Conservation (phyloP, 345 rosid genomes). For the Gossypium rotundifolium region DNA sequence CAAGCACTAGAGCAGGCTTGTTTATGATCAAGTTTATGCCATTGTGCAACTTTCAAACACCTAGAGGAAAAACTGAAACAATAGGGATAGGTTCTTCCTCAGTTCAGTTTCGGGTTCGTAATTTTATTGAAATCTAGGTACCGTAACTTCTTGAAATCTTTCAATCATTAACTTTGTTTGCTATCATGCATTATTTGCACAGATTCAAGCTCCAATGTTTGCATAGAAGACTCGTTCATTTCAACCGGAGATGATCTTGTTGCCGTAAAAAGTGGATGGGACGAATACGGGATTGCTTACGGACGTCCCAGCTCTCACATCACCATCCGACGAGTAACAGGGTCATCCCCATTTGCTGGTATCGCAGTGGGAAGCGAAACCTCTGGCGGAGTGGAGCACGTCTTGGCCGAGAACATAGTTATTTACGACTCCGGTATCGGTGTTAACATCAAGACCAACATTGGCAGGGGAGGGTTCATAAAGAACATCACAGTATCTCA, state of each 20-base stretch:
- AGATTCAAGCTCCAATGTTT: constrained; percentile 88
- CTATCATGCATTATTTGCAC: constrained; percentile 2
- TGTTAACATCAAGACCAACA: constrained; percentile 68
- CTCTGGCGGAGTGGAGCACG: constrained; percentile 81
- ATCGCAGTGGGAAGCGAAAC: constrained; percentile 90
- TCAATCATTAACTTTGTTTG: not conserved
- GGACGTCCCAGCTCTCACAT: constrained; percentile 74
- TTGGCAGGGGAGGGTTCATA: constrained; percentile 80
- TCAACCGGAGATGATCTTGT: constrained; percentile 87
- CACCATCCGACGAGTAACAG: constrained; percentile 79
- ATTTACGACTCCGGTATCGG: constrained; percentile 67
- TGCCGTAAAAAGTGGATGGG: constrained; percentile 94
- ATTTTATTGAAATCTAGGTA: not conserved
- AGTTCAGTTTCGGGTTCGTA: not conserved
- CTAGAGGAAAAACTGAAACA: too few relatives aligned
- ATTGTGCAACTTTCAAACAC: too few relatives aligned
- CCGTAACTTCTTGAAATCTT: not conserved
- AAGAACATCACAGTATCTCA: constrained; percentile 51
- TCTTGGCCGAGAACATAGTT: constrained; percentile 62
- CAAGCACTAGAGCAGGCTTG: not conserved
- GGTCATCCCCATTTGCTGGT: constrained; percentile 80
- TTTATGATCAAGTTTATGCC: not conserved
- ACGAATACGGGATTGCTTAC: constrained; percentile 76
- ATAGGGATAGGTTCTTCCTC: not conserved
- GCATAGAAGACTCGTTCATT: constrained; percentile 90